Evolutionary conservation across 2,329 filamentous ascomycete species (phyloP), one percentile per base, ranked within the genome.

Genomic region (Neobulgaria alba): DNA sequence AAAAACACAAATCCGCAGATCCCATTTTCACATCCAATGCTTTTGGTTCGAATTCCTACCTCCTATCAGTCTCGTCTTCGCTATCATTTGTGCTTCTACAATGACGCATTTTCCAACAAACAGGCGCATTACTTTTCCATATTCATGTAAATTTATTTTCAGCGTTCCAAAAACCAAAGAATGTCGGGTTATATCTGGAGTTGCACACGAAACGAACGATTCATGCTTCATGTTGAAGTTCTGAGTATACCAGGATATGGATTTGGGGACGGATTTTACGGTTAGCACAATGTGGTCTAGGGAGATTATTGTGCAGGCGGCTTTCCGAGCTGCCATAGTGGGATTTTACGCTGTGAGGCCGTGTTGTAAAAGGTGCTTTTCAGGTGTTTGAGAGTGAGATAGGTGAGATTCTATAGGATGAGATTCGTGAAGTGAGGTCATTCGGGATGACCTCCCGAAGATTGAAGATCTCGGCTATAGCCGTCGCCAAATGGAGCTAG

Each of bases 261-360:
- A 75, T 8, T 60, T 60, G 4, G 64, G 55, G 3, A 79, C 63
- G 42, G 66, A 67, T 29, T 62, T 61, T 45, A 74, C 74, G 1
- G 76, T 80, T 14, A 80, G 63, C 45, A 80, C 75, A 7, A 80
- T 59, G 49, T 80, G 76, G 56, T 80, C 75, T 10, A 80, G 49
- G 12, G 54, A 54, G 36, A 41, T 48, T 20, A 53, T 48, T 14
- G 36, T 49, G 21, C 48, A 43, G 42, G 53, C 50, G 32, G 48
- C 46, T 33, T 32, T 38, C 10, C 3, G 21, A 31, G 21, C 23
- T 20, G 18, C n/a, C n/a, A n/a, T n/a, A n/a, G n/a, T n/a, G n/a
- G n/a, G n/a, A n/a, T n/a, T n/a, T n/a, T n/a, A n/a, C n/a, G n/a
- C n/a, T n/a, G n/a, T n/a, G n/a, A n/a, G n/a, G n/a, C n/a, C n/a